Evolutionary conservation across 2,329 filamentous ascomycete genomes (phyloP).

Genomic region (Diplodia seriata): DNA sequence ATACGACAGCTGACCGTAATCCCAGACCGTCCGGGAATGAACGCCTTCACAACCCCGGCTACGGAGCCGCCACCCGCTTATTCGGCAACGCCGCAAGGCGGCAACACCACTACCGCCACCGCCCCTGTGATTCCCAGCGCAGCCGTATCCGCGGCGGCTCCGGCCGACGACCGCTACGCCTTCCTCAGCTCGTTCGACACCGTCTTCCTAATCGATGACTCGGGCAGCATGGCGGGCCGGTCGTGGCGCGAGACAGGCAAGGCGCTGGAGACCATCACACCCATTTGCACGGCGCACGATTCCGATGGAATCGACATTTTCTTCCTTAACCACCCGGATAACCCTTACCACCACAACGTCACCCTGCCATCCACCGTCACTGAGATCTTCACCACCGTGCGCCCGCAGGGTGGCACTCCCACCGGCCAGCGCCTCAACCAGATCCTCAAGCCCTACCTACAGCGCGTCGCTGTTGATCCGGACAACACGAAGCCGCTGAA

Average conservation of each 20-base stretch:
- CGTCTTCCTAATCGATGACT: slow-evolving; percentile 89
- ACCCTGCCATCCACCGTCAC: slow-evolving; percentile 64
- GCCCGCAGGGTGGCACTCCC: slow-evolving; percentile 72
- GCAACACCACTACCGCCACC: slow-evolving; percentile 15
- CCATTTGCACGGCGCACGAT: slow-evolving; percentile 82
- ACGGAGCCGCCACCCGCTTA: slow-evolving; percentile 54
- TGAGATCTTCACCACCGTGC: slow-evolving; percentile 72
- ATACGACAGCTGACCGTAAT: slow-evolving; percentile 1
- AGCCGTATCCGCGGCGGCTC: slow-evolving; percentile 31
- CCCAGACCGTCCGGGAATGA: slow-evolving; percentile 41
- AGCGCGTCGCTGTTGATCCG: slow-evolving; percentile 57
- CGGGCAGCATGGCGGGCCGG: slow-evolving; percentile 80
- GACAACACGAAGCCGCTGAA: slow-evolving; percentile 77
- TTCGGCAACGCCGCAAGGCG: slow-evolving; percentile 41
- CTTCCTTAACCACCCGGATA: slow-evolving; percentile 78
- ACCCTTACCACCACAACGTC: slow-evolving; percentile 70
- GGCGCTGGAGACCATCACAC: slow-evolving; percentile 76
- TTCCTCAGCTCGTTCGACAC: slow-evolving; percentile 86
- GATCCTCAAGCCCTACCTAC: slow-evolving; percentile 77
- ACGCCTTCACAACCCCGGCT: slow-evolving; percentile 39
- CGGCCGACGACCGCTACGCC: slow-evolving; percentile 71
- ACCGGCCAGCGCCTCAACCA: slow-evolving; percentile 74
- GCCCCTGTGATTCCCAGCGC: slow-evolving; percentile 14
- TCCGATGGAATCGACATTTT: slow-evolving; percentile 86
- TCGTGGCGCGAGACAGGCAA: slow-evolving; percentile 77